Evolutionary conservation across 306 rosid species (phyloP), one percentile per base, ranked within the genome.

Genomic region (apple (Malus domestica)): DNA sequence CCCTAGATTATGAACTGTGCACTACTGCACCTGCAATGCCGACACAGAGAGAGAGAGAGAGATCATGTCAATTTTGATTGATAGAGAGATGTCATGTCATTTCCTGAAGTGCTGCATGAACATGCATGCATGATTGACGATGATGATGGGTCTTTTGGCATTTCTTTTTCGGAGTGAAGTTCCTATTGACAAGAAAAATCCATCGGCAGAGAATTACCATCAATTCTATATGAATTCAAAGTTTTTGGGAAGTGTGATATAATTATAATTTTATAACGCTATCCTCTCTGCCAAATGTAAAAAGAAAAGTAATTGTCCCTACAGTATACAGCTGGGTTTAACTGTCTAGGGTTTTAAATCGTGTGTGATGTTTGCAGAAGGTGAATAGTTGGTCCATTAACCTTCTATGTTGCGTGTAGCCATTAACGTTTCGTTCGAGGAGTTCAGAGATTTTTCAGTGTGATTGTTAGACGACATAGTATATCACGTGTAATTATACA

Each of bases 401-500:
- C 38, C 6, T 35, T 6, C 6, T 1, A 2, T 1, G 40, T 35
- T 35, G 38, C 40, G 40, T 0, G 40, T 8, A 35, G 1, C 9
- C 40, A 33, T 33, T 5, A 33, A 33, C 38, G 33, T 32, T 32
- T 32, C 33, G 33, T 32, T 1, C 33, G 0, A 32, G 5, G 7
- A 33, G 38, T 7, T 1, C 0, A 30, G 4, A 30, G 32, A 30
- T 30, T 30, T 30, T 30, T 29, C 4, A 30, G 0, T 30, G 4
- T 30, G 4, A 30, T 0, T 0, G 32, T 30, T 0, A 30, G 0
- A 30, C 0, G 32, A 30, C 0, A 27, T 27, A 2, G 29, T 30
- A 3, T 0, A 30, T 3, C 0, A 30, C 2, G 32, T 30, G 0
- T 30, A 4, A 0, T 3, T 30, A 3, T 30, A 30, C 4, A 30